Conservation (phyloP, 2,329 filamentous ascomycete species). For the Tolypocladium album region DNA sequence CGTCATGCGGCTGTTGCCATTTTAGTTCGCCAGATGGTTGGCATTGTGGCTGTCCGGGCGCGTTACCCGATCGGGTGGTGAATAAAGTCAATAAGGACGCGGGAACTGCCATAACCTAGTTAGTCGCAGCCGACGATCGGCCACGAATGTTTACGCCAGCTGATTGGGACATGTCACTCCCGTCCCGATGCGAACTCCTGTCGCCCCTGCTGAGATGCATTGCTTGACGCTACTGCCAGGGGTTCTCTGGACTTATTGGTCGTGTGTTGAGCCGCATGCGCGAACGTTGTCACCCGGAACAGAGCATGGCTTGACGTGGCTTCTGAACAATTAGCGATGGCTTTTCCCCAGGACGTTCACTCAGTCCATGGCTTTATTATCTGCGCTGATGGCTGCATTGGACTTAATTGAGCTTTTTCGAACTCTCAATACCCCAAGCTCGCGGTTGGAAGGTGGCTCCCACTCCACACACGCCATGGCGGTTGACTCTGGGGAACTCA, state of each 20-base stretch:
- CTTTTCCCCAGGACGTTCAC: no score
- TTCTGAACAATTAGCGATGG: not conserved
- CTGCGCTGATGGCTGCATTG: not conserved
- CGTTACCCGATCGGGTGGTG: slow-evolving; percentile 12
- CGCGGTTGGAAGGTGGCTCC: not conserved
- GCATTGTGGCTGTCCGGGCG: not conserved
- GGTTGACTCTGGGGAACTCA: not conserved
- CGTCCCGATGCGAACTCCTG: no score
- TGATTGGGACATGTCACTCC: not conserved
- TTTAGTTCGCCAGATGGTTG: not conserved
- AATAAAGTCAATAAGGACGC: slow-evolving; percentile 13
- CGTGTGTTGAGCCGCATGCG: not conserved
- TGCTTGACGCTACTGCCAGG: not conserved
- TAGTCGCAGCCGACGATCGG: no score
- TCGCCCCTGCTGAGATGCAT: not conserved
- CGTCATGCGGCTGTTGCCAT: not conserved
- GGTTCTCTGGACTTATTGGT: not conserved
- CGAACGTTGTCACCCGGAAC: not conserved
- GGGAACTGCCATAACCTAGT: not conserved
- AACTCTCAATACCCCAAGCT: not conserved
- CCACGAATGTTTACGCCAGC: not conserved
- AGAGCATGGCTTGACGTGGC: not conserved
- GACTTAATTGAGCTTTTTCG: not conserved
- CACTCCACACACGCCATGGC: not conserved
- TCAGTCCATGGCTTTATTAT: not conserved